Evolutionary conservation across 2,329 filamentous ascomycete genomes (phyloP), one percentile per base, ranked within the genome.

Genomic region (Colletotrichum horii): DNA sequence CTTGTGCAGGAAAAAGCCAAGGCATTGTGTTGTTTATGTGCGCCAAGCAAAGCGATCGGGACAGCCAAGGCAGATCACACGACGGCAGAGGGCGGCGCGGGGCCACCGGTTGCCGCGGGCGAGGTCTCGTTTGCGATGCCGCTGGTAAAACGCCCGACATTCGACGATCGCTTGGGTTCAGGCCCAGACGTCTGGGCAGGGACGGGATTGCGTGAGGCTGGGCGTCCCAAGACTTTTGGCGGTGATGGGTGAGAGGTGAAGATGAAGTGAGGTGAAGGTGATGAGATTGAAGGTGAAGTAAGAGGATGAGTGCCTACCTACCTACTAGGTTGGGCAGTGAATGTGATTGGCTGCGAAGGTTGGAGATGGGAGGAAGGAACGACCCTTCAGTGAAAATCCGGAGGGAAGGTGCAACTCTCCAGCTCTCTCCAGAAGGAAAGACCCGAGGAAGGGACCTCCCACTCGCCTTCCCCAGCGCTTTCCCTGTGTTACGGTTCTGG

Each of bases 41-140:
- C 74, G 74, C 74, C 70, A 76, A 69, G 74, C 58, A 70, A 70
- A 69, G 43, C 70, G 70, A 73, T 76, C 70, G 70, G 70, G 55
- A 24, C 74, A 70, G 70, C 74, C 74, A 76, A 76, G 74, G 70
- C 36, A 73, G 74, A 76, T 73, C 58, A 75, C 43, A 75, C 73
- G 61, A 28, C 62, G 73, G 73, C 69, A 75, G 73, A 38, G 22
- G 15, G 38, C 32, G 61, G 61, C 32, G 34, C 26, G 61, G 61
- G 61, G 32, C 61, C 28, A 64, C 38, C 38, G 36, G 62, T 66
- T 66, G 62, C 62, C 38, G 38, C 32, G 14, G 61, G 34, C 61
- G 32, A 43, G 30, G n/a, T 32, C 11, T 52, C n/a, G 32, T 64
- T 64, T 60, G 26, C 60, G 60, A 64, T 38, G 60, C 8, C 36